Base-by-base conservation (phyloP, 164 flowering plant species). In the Aristolochia fimbriata region DNA sequence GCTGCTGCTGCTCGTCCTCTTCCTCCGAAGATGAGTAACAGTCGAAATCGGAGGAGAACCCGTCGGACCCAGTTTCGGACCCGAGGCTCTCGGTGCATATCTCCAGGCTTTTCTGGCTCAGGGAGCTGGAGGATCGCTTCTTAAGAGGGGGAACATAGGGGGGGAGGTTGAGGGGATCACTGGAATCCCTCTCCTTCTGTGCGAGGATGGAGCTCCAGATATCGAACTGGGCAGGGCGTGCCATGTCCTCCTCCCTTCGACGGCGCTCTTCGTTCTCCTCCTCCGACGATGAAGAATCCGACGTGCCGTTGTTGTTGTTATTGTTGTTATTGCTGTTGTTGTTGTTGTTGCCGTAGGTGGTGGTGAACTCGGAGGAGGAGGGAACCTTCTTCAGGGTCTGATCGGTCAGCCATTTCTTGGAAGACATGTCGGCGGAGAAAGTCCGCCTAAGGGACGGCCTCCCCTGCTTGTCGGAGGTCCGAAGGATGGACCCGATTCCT, bases 41-140 rank as follows among this genome's bases (percentile, higher is more conserved):
- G 12, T n/a, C 51, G 49, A 49, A 46, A 43, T 37, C 49, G 17
- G 30, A n/a, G 12, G 82, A 81, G 67, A 81, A 83, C 27, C 80
- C 80, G 3, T 84, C 97, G 17, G 93, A 91, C 6, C 97, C 97
- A 0, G 91, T 83, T 68, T 91, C 97, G 6, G 97, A 91, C 37
- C 97, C 97, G 20, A 91, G 91, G 53, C 85, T 81, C 71, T 91
- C 97, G 0, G 97, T 91, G 78, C 97, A 91, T 14, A 88, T 73
- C 65, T 91, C 78, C 4, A 91, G 86, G 52, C 97, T 91, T 69
- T 77, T 80, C 55, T 71, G 76, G 47, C 76, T 83, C 53, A 91
- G 62, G 33, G 78, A 73, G 66, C 83, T 84, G 1, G 73, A 48
- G 3, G 82, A 66, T 61, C 73, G 68, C 56, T 80, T 84, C 49